phyloP scores from a whole-genome alignment of 352 stramenopile genomes.

The Stramenopiles sp. region DNA sequence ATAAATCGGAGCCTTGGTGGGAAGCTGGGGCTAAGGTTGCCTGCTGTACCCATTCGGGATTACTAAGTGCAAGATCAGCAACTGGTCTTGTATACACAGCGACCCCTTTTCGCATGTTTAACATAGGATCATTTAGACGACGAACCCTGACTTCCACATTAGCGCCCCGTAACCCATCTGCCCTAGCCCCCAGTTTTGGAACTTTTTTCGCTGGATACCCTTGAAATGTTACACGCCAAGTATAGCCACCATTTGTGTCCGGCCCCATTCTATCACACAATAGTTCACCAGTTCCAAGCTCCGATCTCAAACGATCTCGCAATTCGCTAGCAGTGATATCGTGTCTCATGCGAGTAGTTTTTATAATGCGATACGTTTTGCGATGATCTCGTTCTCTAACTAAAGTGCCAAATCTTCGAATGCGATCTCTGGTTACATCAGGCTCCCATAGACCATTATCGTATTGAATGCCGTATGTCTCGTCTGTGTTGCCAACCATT shows the following conservation, averaged over 20 bases:
- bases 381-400: background rate
- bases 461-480: background rate
- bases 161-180: background rate
- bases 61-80: background rate
- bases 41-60: constrained; percentile 72
- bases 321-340: background rate
- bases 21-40: constrained; percentile 61
- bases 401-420: background rate
- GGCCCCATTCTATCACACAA: constrained; percentile 41
- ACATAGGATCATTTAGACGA: background rate
- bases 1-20: constrained; percentile 63
- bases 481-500: background rate
- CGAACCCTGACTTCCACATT: background rate
- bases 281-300: constrained; percentile 45
- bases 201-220: constrained; percentile 32
- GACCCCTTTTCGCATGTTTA: background rate
- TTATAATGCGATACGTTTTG: background rate
- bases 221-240: constrained; percentile 57
- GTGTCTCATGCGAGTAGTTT: background rate
- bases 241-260: constrained; percentile 36
- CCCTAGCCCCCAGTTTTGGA: constrained; percentile 30
- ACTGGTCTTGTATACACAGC: background rate
- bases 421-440: background rate
- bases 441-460: background rate
- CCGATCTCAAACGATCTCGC: constrained; percentile 29